These are phyloP conservation scores for Raffaelea albimanens DNA, from an alignment of 2,329 filamentous ascomycete species.

Conservation along the genomic window DNA sequence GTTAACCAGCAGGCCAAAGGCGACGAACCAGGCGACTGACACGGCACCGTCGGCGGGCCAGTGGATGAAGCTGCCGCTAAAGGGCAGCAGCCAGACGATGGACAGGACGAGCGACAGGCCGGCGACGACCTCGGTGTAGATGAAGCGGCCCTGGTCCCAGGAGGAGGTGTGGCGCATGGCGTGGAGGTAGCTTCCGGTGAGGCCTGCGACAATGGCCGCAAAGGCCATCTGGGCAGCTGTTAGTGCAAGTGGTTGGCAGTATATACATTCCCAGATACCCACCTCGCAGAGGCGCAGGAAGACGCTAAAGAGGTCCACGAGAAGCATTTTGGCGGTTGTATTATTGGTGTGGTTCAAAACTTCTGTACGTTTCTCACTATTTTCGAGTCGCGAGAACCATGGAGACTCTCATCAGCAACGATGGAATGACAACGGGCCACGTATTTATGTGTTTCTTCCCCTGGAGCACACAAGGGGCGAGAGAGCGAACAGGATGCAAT, in stretches of 20 bases:
- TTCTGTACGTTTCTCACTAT: too few relatives aligned
- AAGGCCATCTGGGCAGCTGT: slow-evolving; percentile 43
- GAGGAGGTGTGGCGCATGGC: slow-evolving; percentile 31
- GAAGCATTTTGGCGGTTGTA: slow-evolving; percentile 36
- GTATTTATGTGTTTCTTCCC: too few relatives aligned
- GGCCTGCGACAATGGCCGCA: slow-evolving; percentile 61
- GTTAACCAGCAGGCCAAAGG: slow-evolving; percentile 57
- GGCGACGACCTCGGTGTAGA: slow-evolving; percentile 66
- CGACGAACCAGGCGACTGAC: slow-evolving; percentile 60
- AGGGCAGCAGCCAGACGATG: slow-evolving; percentile 64
- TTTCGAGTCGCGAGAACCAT: too few relatives aligned
- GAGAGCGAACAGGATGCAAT: too few relatives aligned
- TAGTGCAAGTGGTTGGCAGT: background rate
- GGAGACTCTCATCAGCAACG: too few relatives aligned
- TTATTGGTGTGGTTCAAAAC: too few relatives aligned
- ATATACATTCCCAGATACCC: too few relatives aligned
- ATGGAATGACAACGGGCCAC: too few relatives aligned
- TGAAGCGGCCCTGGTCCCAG: slow-evolving; percentile 55
- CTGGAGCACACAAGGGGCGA: too few relatives aligned
- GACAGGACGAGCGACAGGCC: slow-evolving; percentile 59
- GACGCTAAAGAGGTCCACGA: slow-evolving; percentile 46
- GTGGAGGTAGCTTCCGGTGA: slow-evolving; percentile 59
- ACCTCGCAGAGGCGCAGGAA: slow-evolving; percentile 44
- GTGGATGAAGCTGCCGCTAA: slow-evolving; percentile 55
- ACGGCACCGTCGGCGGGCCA: slow-evolving; percentile 64